Percentiles rank a stretch among this genome's conserved stretches.
phyloP scores from a whole-genome alignment of 2,329 filamentous ascomycete genomes.

The Botrytis pseudocinerea region DNA sequence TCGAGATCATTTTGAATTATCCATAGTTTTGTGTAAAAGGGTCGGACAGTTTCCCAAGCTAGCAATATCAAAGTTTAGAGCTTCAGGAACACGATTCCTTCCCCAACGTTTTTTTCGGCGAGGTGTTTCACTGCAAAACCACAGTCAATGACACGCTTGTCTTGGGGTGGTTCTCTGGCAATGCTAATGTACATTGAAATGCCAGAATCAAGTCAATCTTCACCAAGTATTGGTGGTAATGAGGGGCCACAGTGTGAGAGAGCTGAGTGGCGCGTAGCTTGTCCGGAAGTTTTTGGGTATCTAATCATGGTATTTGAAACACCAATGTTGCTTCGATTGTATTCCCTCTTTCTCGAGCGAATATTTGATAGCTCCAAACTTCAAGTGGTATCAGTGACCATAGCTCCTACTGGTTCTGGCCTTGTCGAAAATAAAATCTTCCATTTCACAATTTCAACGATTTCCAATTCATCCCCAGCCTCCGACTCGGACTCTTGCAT shows the following conservation, averaged over 20 bases:
- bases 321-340: neutral
- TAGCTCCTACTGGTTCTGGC: conserved; percentile 75
- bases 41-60: no score
- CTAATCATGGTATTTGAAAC: neutral
- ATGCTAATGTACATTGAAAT: neutral
- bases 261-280: neutral
- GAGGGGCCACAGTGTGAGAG: neutral
- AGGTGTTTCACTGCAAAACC: neutral
- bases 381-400: conserved; percentile 9
- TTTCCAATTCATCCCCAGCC: conserved; percentile 75
- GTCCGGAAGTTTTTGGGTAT: neutral
- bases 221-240: no score
- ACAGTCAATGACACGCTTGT: neutral
- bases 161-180: neutral
- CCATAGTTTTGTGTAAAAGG: neutral
- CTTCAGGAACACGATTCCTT: neutral
- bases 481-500: conserved; percentile 60
- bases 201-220: neutral
- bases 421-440: conserved; percentile 83
- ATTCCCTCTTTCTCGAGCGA: no score
- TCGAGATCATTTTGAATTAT: neutral
- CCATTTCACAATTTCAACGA: conserved; percentile 83
- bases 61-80: neutral
- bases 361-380: neutral
- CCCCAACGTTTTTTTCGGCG: neutral